Conservation (phyloP, 345 rosid genomes). For the Salix brachista region DNA sequence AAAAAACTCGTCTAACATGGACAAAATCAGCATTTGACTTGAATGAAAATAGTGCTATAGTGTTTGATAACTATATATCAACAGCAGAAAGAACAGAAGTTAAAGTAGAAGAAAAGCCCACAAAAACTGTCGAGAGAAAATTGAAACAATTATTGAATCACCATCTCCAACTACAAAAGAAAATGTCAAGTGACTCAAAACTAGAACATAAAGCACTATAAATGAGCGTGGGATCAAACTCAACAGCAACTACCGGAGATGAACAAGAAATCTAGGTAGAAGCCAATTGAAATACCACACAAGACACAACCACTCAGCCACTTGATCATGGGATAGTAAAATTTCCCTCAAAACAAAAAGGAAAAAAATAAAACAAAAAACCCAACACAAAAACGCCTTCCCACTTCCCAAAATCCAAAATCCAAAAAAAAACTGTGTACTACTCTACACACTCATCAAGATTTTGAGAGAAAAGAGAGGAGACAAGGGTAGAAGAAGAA, state of each 20-base stretch:
- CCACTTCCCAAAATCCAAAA: constrained; percentile 24
- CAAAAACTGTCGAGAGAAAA: constrained; percentile 10
- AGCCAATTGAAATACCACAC: constrained; percentile 5
- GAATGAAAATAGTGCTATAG: neutral
- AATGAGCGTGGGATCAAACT: constrained; percentile 16
- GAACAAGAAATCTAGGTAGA: constrained; percentile 9
- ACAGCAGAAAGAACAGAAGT: constrained; percentile 7
- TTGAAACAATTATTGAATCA: constrained; percentile 22
- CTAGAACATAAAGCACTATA: constrained; percentile 11
- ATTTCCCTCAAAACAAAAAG: neutral
- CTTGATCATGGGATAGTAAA: neutral
- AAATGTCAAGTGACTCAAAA: constrained; percentile 10
- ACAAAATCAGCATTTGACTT: neutral
- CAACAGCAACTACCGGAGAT: constrained; percentile 7
- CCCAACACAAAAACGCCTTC: constrained; percentile 17
- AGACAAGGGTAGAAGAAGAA: constrained; percentile 10
- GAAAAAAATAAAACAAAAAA: neutral
- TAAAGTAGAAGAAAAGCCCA: constrained; percentile 4
- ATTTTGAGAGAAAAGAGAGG: constrained; percentile 9
- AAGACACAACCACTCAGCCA: constrained; percentile 4
- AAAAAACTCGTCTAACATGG: neutral
- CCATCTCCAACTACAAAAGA: constrained; percentile 16
- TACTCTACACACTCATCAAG: constrained; percentile 25
- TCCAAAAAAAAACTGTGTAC: constrained; percentile 20
- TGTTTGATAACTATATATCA: neutral